Evolutionary conservation across 179 eudicot genomes (phyloP), one percentile per base, ranked within the genome.

Genomic region (Spergularia azorica): DNA sequence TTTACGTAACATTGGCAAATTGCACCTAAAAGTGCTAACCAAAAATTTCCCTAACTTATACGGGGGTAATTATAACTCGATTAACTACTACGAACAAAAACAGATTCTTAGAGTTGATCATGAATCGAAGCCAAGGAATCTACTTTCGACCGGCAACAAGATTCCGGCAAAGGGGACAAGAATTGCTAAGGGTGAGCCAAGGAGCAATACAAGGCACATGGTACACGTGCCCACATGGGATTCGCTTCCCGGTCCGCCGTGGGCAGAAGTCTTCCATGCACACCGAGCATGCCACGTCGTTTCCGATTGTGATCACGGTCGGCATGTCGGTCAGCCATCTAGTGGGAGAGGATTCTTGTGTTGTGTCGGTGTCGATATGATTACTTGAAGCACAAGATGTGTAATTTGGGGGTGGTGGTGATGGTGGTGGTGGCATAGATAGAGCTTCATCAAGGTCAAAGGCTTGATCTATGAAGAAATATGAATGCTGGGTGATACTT

Each of bases 401-500:
- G 10, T 56, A 71, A 5, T 13, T 52, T 50, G 1, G 32, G 32
- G 32, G 32, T 26, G 32, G 48, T 43, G 48, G 48, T 43, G 48
- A 6, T 43, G 48, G 48, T 43, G 26, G 12, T 4, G 41, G 50
- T 67, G 67, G 73, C 69, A 73, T 79, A 20, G 69, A 46, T 26
- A 73, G 69, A 51, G 82, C 82, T 67, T 79, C 82, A 66, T 79
- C 82, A 26, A 79, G 82, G 73, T 79, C 82, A 74, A 79, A 79
- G 17, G 67, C 73, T 73, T 32, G 68, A 14, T 67, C 55, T 58
- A 60, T 11, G 5, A 48, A 41, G 50, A 10, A 70, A 46, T 51
- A 6, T 32, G 61, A 5, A 13, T 15, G 36, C 11, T 50, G 71
- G 54, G 63, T 39, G 61, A 51, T 50, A 70, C 36, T 77, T 36